A percentile compares a stretch with the other conserved stretches of the same genome.
Conservation (phyloP, 2,329 filamentous ascomycete genomes). For the Metarhizium robertsii region DNA sequence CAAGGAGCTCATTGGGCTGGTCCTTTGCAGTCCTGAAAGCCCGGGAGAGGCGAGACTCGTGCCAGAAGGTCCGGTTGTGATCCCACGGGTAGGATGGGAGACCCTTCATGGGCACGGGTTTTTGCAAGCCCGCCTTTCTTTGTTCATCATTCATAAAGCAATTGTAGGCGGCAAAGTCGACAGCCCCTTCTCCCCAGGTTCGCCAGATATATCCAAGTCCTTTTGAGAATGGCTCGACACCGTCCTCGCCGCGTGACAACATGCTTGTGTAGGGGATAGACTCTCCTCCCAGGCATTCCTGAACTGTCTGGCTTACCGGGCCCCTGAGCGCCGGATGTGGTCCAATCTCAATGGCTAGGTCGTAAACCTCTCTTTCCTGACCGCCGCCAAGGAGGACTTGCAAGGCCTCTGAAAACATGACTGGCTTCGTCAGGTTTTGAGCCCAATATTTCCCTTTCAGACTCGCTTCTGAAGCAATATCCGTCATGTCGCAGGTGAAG, state of each 20-base stretch:
- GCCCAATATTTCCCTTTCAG: slow-evolving; percentile 6
- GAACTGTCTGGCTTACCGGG: slow-evolving; percentile 18
- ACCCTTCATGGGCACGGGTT: neutral
- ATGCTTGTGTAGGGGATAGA: neutral
- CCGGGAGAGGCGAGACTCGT: slow-evolving; percentile 13
- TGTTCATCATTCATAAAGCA: neutral
- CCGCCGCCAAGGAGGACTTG: neutral
- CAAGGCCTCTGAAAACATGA: slow-evolving; percentile 14
- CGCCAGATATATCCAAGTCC: neutral
- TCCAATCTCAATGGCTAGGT: slow-evolving; percentile 21
- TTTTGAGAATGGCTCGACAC: neutral
- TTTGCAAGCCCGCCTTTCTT: neutral
- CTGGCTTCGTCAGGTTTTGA: slow-evolving; percentile 9
- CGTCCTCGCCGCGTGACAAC: neutral
- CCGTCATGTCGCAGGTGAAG: neutral
- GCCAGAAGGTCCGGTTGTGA: slow-evolving; percentile 8
- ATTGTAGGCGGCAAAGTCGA: neutral
- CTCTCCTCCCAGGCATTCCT: slow-evolving; percentile 7
- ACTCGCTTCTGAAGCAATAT: slow-evolving; percentile 16
- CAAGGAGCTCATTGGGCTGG: slow-evolving; percentile 17
- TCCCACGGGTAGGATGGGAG: neutral
- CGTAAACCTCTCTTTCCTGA: neutral
- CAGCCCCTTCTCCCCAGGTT: neutral
- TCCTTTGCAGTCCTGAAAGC: slow-evolving; percentile 14
- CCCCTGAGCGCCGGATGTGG: slow-evolving; percentile 31